Evolutionary conservation across 1,139 yeast species (phyloP).

Genomic region (Wickerhamomyces sp.): DNA sequence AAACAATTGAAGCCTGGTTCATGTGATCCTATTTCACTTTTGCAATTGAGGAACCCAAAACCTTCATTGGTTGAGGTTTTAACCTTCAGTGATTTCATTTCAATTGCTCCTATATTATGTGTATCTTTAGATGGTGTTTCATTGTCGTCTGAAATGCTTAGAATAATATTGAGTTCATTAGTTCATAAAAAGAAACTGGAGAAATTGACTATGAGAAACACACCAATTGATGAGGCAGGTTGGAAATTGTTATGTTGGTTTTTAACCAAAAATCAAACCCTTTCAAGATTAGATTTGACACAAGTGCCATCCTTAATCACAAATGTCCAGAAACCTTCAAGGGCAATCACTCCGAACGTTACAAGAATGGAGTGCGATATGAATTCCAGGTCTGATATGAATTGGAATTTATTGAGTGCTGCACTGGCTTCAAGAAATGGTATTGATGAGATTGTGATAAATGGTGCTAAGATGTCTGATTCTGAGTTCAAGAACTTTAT

Average conservation of each 20-base stretch:
- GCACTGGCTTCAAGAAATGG: conserved; percentile 66
- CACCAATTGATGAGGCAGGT: conserved; percentile 62
- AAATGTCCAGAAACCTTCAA: conserved; percentile 48
- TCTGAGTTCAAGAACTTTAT: conserved; percentile 53
- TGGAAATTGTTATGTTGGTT: conserved; percentile 73
- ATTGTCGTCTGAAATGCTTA: conserved; percentile 58
- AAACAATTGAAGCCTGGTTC: conserved; percentile 70
- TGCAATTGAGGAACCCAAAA: conserved; percentile 64
- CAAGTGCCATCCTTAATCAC: conserved; percentile 63
- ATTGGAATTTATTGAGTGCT: conserved; percentile 70
- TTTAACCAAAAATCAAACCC: conserved; percentile 51
- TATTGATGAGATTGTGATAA: conserved; percentile 63
- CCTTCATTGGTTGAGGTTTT: conserved; percentile 73
- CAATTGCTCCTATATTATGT: conserved; percentile 69
- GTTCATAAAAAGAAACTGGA: conserved; percentile 56
- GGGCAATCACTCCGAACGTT: conserved; percentile 26
- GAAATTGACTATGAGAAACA: conserved; percentile 65
- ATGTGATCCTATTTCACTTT: conserved; percentile 58
- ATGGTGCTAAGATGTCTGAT: conserved; percentile 64
- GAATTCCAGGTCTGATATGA: conserved; percentile 64
- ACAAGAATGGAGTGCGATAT: conserved; percentile 54
- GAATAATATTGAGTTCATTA: conserved; percentile 56
- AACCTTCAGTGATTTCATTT: conserved; percentile 68
- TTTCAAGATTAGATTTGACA: conserved; percentile 59
- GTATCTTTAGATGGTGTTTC: conserved; percentile 67